Conservation (phyloP, 495 filamentous ascomycete species). For the Xylaria acuta region DNA sequence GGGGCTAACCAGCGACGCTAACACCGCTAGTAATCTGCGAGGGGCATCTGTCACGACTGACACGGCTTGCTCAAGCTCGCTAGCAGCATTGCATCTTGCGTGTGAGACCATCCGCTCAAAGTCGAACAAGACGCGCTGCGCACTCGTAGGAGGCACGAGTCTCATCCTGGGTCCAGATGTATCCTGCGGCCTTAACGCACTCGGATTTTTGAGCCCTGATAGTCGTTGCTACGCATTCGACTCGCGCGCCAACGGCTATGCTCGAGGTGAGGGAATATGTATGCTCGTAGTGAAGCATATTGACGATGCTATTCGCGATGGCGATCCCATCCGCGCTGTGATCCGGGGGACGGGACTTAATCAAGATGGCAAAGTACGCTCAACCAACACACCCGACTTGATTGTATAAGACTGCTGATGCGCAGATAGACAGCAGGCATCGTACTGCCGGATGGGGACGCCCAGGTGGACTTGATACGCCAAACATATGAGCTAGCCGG, state of each 20-base stretch:
- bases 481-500: constrained; percentile 49
- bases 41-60: constrained; percentile 33
- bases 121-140: constrained; percentile 31
- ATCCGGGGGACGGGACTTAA: constrained; percentile 57
- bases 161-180: constrained; percentile 53
- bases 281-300: constrained; percentile 60
- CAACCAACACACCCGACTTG: constrained; percentile 7
- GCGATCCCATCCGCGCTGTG: constrained; percentile 60
- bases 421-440: constrained; percentile 48
- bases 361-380: constrained; percentile 42
- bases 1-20: neutral
- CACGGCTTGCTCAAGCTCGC: constrained; percentile 58
- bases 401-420: neutral
- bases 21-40: neutral
- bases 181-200: constrained; percentile 17
- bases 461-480: constrained; percentile 62
- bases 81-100: constrained; percentile 59
- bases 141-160: constrained; percentile 53
- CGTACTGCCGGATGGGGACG: constrained; percentile 57
- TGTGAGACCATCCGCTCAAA: constrained; percentile 69
- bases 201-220: constrained; percentile 37
- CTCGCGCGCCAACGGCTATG: constrained; percentile 62
- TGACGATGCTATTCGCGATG: constrained; percentile 48
- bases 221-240: constrained; percentile 61
- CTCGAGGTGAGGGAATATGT: constrained; percentile 61